These are phyloP conservation scores for Sarcocystis neurona DNA, from an alignment of 169 alveolate genomes.

Conservation along the genomic window DNA sequence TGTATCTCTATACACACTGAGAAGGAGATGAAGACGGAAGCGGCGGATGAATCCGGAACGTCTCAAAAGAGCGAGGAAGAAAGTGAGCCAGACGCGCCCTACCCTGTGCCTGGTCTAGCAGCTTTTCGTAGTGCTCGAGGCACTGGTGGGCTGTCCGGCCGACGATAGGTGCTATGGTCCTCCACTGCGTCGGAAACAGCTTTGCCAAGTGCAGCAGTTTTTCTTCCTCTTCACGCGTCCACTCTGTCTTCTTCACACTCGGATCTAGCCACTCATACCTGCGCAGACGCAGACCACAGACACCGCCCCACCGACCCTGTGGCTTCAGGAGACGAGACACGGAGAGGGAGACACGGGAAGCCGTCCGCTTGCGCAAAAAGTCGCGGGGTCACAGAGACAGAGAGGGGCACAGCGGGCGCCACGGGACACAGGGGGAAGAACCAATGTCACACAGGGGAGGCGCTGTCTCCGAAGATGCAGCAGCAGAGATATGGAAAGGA, in stretches of 20 bases:
- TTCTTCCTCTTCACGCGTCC: constrained; percentile 99
- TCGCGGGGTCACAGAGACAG: neutral
- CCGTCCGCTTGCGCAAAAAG: neutral
- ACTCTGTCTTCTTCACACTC: constrained; percentile 97
- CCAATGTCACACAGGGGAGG: too few relatives aligned
- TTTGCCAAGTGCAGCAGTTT: constrained; percentile 97
- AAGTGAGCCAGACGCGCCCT: neutral
- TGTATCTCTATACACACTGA: too few relatives aligned
- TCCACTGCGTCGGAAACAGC: constrained; percentile 99
- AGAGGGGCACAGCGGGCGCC: neutral
- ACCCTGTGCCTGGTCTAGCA: constrained; percentile 98
- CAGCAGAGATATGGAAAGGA: too few relatives aligned
- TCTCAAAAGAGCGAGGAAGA: neutral
- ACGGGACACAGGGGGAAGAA: too few relatives aligned
- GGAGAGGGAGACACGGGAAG: neutral
- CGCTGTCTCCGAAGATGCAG: too few relatives aligned
- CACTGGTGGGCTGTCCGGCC: constrained; percentile 99
- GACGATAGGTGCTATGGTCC: constrained; percentile 99
- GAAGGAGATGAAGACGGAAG: too few relatives aligned
- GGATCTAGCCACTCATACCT: constrained; percentile 99
- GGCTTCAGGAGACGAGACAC: too few relatives aligned
- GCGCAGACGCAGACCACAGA: constrained; percentile 32
- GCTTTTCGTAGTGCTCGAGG: constrained; percentile 97
- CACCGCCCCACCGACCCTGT: too few relatives aligned
- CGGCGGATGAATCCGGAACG: neutral